A percentile compares a stretch with the other conserved stretches of the same genome.
Conservation (phyloP, 2,329 filamentous ascomycete species). For the Gnomoniopsis smithogilvyi region DNA sequence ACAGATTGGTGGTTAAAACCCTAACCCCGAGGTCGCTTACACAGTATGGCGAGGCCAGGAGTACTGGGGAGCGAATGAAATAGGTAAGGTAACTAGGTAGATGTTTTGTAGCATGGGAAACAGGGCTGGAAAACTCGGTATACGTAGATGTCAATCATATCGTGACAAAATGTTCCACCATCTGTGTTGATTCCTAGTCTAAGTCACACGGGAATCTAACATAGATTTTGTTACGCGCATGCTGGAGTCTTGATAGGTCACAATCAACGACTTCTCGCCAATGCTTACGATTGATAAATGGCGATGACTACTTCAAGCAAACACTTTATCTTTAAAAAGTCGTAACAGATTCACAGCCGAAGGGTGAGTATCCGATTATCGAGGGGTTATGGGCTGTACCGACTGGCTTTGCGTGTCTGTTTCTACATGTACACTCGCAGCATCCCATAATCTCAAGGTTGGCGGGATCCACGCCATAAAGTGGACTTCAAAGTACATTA, state of each 20-base stretch:
- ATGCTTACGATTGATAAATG: constrained; percentile 27
- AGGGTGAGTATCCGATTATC: constrained; percentile 29
- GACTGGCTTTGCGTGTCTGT: constrained; percentile 54
- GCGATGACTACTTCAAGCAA: constrained; percentile 27
- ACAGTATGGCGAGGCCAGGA: too few species aligned
- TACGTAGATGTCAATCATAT: too few species aligned
- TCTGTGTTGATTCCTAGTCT: too few species aligned
- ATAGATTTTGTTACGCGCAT: neutral
- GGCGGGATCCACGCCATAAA: constrained; percentile 36
- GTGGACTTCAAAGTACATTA: constrained; percentile 48
- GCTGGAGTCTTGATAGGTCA: constrained; percentile 24
- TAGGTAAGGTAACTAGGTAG: too few species aligned
- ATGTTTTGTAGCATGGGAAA: too few species aligned
- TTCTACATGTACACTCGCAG: constrained; percentile 43
- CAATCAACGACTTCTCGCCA: constrained; percentile 30
- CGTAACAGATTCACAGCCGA: constrained; percentile 34
- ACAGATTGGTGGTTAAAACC: too few species aligned
- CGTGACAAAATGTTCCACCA: too few species aligned
- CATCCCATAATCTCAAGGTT: constrained; percentile 43
- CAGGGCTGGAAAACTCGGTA: too few species aligned
- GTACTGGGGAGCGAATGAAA: too few species aligned
- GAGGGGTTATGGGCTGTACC: constrained; percentile 50
- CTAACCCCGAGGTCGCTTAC: too few species aligned
- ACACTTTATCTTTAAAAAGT: constrained; percentile 37
- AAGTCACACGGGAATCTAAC: too few species aligned